Conservation (phyloP, 805 yeast species). For the Kodamaea kaohsiungensis region DNA sequence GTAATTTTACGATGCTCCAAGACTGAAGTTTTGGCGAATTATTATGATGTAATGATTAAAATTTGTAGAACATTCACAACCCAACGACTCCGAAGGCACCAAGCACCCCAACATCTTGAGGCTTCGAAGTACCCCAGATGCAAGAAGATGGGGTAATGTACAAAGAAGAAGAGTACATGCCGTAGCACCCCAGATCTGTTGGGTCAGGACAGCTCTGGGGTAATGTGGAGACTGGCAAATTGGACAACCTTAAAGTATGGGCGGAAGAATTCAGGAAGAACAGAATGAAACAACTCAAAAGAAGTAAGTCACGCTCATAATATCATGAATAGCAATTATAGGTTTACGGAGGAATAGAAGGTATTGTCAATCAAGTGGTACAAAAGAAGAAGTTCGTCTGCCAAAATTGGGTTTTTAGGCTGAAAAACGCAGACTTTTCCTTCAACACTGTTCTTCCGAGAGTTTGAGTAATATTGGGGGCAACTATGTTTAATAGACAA, state of each 20-base stretch:
- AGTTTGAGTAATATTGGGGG: background rate
- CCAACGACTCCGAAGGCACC: background rate
- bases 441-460: background rate
- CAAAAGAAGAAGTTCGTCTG: background rate
- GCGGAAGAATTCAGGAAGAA: background rate
- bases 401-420: background rate
- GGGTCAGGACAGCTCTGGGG: constrained; percentile 1
- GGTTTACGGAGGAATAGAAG: background rate
- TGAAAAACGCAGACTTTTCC: background rate
- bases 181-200: background rate
- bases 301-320: background rate
- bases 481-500: too few species aligned
- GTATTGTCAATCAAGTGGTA: background rate
- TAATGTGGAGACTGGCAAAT: background rate
- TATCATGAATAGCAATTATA: background rate
- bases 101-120: background rate
- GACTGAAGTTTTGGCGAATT: background rate
- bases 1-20: too few species aligned
- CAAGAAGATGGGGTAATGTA: background rate
- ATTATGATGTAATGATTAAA: background rate
- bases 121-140: background rate
- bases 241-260: background rate
- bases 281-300: background rate
- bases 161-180: background rate
- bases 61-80: background rate